Conservation (phyloP, 306 rosid species). For the Quercus robur region DNA sequence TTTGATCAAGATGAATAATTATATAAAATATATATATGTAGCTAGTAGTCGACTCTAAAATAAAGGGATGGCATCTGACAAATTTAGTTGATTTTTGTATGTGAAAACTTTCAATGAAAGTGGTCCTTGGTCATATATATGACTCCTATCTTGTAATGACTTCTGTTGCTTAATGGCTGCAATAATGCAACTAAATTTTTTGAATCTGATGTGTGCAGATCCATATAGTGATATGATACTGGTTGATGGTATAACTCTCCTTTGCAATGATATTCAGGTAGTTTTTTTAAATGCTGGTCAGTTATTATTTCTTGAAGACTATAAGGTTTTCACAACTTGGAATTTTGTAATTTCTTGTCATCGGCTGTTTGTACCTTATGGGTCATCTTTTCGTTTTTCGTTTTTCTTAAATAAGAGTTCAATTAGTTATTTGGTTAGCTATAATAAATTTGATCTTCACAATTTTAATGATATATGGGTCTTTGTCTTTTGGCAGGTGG, state of each 20-base stretch:
- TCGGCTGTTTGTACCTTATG: not conserved
- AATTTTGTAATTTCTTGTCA: not conserved
- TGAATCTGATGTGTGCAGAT: conserved; percentile 50
- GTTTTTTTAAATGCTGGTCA: conserved; percentile 16
- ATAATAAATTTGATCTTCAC: not conserved
- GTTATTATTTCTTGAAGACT: conserved; percentile 3
- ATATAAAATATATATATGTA: not conserved
- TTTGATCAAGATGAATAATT: not conserved
- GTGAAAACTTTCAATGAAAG: not conserved
- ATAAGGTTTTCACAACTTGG: not conserved
- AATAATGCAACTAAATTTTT: conserved; percentile 21
- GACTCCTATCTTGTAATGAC: not conserved
- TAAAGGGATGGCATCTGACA: not conserved
- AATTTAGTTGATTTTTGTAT: not conserved
- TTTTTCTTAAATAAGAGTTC: not conserved
- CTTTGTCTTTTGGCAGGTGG: conserved; percentile 66
- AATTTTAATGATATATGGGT: conserved; percentile 19
- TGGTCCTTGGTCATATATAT: not conserved
- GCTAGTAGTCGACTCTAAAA: not conserved
- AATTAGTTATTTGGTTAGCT: conserved; percentile 11
- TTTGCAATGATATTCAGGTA: conserved; percentile 94
- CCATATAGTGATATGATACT: conserved; percentile 73
- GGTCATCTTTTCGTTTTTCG: not conserved
- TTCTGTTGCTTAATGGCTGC: not conserved
- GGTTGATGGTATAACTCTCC: conserved; percentile 89